A percentile compares a stretch with the other conserved stretches of the same genome.
Conservation (phyloP, 1,139 yeast species). For the Suhomyces anneliseae region DNA sequence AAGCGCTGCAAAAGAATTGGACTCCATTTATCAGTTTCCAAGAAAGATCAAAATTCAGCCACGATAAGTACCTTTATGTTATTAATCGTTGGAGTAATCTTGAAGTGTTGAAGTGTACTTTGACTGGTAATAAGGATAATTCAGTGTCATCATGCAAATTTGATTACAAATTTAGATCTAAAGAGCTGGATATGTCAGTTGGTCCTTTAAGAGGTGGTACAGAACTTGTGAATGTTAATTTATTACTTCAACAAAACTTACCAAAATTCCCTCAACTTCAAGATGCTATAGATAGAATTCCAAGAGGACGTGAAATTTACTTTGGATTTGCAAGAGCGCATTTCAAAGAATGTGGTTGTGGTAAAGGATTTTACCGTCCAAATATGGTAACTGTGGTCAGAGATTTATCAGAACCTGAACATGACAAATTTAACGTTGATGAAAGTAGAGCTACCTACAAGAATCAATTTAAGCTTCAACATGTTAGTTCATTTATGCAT, state of each 20-base stretch:
- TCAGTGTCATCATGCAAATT: constrained; percentile 27
- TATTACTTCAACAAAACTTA: constrained; percentile 9
- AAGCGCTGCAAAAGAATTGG: constrained; percentile 41
- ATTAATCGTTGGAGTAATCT: constrained; percentile 41
- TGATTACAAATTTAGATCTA: constrained; percentile 19
- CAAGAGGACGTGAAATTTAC: constrained; percentile 15
- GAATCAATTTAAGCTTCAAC: constrained; percentile 5
- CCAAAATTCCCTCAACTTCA: constrained; percentile 4
- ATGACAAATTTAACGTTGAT: constrained; percentile 3
- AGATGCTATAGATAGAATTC: constrained; percentile 35
- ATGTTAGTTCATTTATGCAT: constrained; percentile 7
- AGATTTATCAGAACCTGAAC: constrained; percentile 6
- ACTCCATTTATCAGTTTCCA: constrained; percentile 36
- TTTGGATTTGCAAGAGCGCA: constrained; percentile 21
- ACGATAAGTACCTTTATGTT: constrained; percentile 33
- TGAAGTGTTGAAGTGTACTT: constrained; percentile 30
- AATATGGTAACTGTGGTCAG: constrained; percentile 16
- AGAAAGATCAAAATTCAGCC: constrained; percentile 20
- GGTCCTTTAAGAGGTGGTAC: constrained; percentile 31
- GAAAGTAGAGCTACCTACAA: constrained; percentile 2
- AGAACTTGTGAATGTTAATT: constrained; percentile 20
- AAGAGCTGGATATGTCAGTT: constrained; percentile 6
- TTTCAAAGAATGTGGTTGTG: constrained; percentile 19
- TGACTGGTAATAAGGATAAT: constrained; percentile 11
- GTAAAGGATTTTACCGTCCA: constrained; percentile 18